phyloP scores from a whole-genome alignment of 208 protist species.

The Hexamita inflata region DNA sequence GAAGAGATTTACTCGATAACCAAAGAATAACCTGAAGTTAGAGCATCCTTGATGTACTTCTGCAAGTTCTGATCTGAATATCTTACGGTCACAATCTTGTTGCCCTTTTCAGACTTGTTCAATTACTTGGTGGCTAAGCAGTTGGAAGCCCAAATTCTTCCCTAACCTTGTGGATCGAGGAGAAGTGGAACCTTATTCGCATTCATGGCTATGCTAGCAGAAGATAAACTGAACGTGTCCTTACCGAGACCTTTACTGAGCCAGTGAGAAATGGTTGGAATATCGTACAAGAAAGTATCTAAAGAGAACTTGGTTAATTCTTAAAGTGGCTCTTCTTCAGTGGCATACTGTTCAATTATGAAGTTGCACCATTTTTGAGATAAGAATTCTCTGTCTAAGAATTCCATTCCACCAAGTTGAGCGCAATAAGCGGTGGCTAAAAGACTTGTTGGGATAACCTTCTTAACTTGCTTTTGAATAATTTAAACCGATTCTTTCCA shows the following conservation, averaged over 20 bases:
- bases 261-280: constrained; percentile 78
- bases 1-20: constrained; percentile 92
- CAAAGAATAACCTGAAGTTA: constrained; percentile 86
- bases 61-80: constrained; percentile 85
- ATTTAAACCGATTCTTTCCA: constrained; percentile 77
- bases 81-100: constrained; percentile 58
- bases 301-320: constrained; percentile 73
- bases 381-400: constrained; percentile 74
- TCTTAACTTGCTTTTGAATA: constrained; percentile 60
- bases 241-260: constrained; percentile 82
- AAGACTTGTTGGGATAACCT: constrained; percentile 83
- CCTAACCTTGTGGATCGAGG: constrained; percentile 95
- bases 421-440: constrained; percentile 77
- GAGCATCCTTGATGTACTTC: constrained; percentile 79
- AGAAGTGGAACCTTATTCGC: constrained; percentile 81
- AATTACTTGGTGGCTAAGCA: constrained; percentile 67
- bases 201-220: constrained; percentile 78
- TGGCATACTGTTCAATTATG: constrained; percentile 45
- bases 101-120: neutral
- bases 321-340: constrained; percentile 61
- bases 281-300: constrained; percentile 69
- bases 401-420: constrained; percentile 82
- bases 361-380: constrained; percentile 62
- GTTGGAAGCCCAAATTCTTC: constrained; percentile 89
- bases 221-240: constrained; percentile 90